Conservation (phyloP, 2,329 filamentous ascomycete genomes). For the Calonectria honghensis region DNA sequence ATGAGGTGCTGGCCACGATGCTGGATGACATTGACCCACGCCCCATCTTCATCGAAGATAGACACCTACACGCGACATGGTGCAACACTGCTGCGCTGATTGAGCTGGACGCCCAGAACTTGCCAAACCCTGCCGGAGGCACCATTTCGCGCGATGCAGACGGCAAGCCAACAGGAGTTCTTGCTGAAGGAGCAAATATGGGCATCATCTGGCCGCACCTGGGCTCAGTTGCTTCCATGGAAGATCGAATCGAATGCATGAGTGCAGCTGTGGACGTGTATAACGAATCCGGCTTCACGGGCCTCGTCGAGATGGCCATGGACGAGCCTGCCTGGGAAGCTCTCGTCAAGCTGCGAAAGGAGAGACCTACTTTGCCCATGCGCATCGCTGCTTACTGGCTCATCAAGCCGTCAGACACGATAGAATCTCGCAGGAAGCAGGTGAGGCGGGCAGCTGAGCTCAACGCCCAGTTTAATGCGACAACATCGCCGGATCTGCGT, state of each 20-base stretch:
- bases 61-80: constrained; percentile 74
- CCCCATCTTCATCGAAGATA: constrained; percentile 74
- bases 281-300: constrained; percentile 66
- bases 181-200: constrained; percentile 70
- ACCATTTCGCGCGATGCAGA: constrained; percentile 68
- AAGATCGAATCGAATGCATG: constrained; percentile 65
- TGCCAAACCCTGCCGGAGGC: constrained; percentile 70
- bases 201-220: constrained; percentile 72
- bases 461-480: constrained; percentile 50
- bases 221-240: constrained; percentile 63
- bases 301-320: constrained; percentile 73
- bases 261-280: constrained; percentile 65
- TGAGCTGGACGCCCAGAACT: constrained; percentile 67
- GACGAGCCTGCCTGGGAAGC: constrained; percentile 68
- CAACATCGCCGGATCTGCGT: constrained; percentile 53
- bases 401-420: constrained; percentile 63
- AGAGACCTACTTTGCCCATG: constrained; percentile 57
- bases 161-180: constrained; percentile 68
- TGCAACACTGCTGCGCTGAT: constrained; percentile 70
- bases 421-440: constrained; percentile 58
- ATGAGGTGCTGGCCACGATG: constrained; percentile 63
- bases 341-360: constrained; percentile 60
- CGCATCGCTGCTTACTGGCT: constrained; percentile 67
- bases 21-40: constrained; percentile 72
- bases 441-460: constrained; percentile 66